Evolutionary conservation across 2,329 filamentous ascomycete genomes (phyloP).

Genomic region (Alternaria atra): DNA sequence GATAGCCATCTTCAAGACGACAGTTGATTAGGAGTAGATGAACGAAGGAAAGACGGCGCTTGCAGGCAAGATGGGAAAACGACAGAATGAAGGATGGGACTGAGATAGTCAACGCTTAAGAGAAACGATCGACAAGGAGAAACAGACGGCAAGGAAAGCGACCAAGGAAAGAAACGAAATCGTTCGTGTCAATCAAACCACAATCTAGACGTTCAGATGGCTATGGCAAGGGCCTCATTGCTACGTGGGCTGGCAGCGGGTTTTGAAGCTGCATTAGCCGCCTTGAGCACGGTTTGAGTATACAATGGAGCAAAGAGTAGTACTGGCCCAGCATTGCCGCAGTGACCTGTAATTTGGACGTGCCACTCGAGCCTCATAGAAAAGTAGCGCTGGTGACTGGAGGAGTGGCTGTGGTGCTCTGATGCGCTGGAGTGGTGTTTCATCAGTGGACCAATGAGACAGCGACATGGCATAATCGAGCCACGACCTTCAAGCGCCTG

Average conservation of each 20-base stretch:
- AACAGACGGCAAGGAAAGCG: slow-evolving; percentile 33
- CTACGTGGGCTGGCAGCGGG: slow-evolving; percentile 33
- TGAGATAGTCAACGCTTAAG: slow-evolving; percentile 37
- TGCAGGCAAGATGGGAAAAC: slow-evolving; percentile 6
- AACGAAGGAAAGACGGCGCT: slow-evolving; percentile 22
- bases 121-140: slow-evolving; percentile 44
- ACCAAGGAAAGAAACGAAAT: slow-evolving; percentile 28
- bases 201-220: slow-evolving; percentile 37
- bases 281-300: slow-evolving; percentile 50
- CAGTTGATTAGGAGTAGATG: slow-evolving; percentile 22
- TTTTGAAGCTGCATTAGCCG: slow-evolving; percentile 53
- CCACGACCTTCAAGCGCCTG: slow-evolving; percentile 31
- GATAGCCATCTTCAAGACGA: slow-evolving; percentile 38
- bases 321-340: slow-evolving; percentile 46
- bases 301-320: slow-evolving; percentile 36
- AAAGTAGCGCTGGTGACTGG: slow-evolving; percentile 25
- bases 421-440: slow-evolving; percentile 33
- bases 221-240: slow-evolving; percentile 34
- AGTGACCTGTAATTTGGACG: slow-evolving; percentile 32
- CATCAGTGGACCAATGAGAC: slow-evolving; percentile 38
- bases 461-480: slow-evolving; percentile 15
- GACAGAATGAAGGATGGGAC: slow-evolving; percentile 31
- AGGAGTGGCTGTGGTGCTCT: slow-evolving; percentile 43
- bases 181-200: slow-evolving; percentile 38
- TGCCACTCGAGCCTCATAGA: slow-evolving; percentile 31